Base-by-base conservation (phyloP, 1,284 basidiomycete genomes). In the Ceratobasidium sp. region DNA sequence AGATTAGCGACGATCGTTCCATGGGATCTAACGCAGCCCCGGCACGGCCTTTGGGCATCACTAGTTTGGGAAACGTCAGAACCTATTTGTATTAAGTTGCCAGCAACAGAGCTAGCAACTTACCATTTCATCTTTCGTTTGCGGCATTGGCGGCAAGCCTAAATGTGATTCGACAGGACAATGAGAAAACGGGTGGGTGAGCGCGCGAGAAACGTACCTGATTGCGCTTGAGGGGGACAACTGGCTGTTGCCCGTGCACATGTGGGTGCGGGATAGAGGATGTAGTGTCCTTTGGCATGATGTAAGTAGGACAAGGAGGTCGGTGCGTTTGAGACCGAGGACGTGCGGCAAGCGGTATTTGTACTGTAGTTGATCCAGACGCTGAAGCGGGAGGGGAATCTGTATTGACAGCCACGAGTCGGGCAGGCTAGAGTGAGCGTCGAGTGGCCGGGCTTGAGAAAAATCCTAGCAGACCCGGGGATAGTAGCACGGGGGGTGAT, bases 91-190 rank as follows among this genome's bases (percentile, higher is more conserved):
- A 47, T 47, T 47, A 12, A 45, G 43, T 22, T 3, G 42, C 40
- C n/a, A 29, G 29, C 4, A 17, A 45, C n/a, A 6, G 31, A 45
- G 50, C 29, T 34, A 22, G 20, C 12, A 34, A 50, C 58, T 50
- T 50, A 35, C 58, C 58, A 62, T 31, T 62, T 62, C 58, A 62
- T 62, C 50, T 62, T 62, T 10, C 58, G 58, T 50, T 62, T 62
- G 45, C 58, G 58, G 58, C 58, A 62, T 62, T 62, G 58, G 45
- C 58, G 58, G 58, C 58, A 62, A 34, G 58, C 58, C 58, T 62
- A 55, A 38, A 32, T 8, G 42, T 56, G 29, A 56, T 32, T 13
- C 54, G 20, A 20, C 17, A 35, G 25, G 12, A 20, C 15, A 31
- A 13, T 58, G 25, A 42, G 40, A 58, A 29, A 15, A 45, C 13